Conservation (phyloP, 2,329 filamentous ascomycete genomes). For the Alternaria arbusti region DNA sequence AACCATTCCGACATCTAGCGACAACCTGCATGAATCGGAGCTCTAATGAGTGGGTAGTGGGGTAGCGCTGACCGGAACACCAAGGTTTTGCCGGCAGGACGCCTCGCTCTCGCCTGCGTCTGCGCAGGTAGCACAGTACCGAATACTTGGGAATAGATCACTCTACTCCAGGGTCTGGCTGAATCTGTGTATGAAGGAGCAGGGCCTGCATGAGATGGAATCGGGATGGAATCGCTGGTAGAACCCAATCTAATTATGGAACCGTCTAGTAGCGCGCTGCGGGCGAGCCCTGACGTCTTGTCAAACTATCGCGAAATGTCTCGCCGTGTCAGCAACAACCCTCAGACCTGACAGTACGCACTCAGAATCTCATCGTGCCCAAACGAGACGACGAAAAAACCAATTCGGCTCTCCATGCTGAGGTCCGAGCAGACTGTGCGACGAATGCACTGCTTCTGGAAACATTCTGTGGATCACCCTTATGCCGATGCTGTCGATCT, state of each 20-base stretch:
- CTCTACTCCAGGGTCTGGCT: background rate
- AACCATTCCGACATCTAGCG: background rate
- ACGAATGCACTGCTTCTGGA: background rate
- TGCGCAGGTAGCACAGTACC: background rate
- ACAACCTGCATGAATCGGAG: background rate
- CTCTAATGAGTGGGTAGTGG: background rate
- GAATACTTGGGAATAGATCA: background rate
- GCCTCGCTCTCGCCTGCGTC: background rate
- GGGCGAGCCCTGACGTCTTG: background rate
- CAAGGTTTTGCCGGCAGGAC: background rate
- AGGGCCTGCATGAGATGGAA: background rate
- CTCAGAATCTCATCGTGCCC: background rate
- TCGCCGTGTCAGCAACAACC: background rate
- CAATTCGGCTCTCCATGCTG: background rate
- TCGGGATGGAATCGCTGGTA: background rate
- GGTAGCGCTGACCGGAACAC: background rate
- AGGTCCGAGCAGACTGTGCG: background rate
- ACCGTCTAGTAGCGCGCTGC: background rate
- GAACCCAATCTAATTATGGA: background rate
- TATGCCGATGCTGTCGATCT: slow-evolving; percentile 2
- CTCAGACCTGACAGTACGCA: background rate
- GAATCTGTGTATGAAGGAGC: background rate
- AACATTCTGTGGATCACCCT: background rate
- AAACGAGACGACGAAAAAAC: background rate
- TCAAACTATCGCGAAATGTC: background rate